Conservation (phyloP, 768 basidiomycete genomes). For the Hortiboletus campestris region DNA sequence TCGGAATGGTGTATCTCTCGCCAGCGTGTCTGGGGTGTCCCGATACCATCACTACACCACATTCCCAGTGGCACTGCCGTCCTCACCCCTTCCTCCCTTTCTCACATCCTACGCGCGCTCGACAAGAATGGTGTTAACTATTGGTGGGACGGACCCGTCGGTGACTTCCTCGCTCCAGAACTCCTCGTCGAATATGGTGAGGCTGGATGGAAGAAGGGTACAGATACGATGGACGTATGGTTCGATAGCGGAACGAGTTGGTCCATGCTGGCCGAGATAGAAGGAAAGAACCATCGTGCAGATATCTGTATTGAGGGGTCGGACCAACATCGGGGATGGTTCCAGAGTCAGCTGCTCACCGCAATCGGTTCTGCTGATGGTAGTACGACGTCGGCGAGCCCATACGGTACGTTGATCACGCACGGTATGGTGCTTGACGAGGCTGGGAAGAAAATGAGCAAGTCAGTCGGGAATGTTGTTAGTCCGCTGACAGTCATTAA, state of each 20-base stretch:
- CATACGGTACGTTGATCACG: constrained; percentile 83
- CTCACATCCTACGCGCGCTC: constrained; percentile 76
- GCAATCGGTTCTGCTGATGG: constrained; percentile 46
- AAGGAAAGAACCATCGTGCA: constrained; percentile 48
- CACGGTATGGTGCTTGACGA: constrained; percentile 97
- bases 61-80: constrained; percentile 57
- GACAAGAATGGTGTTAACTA: constrained; percentile 69
- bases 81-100: constrained; percentile 61
- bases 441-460: constrained; percentile 93
- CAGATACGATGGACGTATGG: constrained; percentile 99
- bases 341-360: constrained; percentile 92
- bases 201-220: constrained; percentile 69
- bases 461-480: constrained; percentile 88
- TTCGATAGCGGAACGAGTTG: constrained; percentile 97
- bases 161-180: constrained; percentile 73
- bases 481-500: constrained; percentile 79
- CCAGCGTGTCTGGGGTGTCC: constrained; percentile 96
- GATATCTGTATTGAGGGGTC: constrained; percentile 94
- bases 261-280: constrained; percentile 62
- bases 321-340: constrained; percentile 99
- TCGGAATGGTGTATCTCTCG: constrained; percentile 99
- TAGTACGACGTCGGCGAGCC: constrained; percentile 32
- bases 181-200: constrained; percentile 45
- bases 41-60: constrained; percentile 86
- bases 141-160: constrained; percentile 90